Evolutionary conservation across 257 asterid genomes (phyloP).

Genomic region (Jaltomata sinuosa): DNA sequence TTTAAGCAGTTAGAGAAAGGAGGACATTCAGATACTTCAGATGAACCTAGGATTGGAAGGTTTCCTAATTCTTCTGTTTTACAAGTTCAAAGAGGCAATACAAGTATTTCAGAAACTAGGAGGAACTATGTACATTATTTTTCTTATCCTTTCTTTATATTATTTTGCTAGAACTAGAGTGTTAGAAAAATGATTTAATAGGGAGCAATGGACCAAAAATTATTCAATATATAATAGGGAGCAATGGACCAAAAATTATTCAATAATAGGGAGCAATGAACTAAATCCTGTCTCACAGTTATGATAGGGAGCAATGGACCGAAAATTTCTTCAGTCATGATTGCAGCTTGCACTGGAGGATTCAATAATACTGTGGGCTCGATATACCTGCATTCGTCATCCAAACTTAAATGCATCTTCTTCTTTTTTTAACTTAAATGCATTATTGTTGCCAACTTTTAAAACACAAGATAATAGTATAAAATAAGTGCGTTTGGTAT

Average conservation of each 20-base stretch:
- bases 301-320: constrained; percentile 82
- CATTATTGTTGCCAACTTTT: not conserved
- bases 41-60: no score
- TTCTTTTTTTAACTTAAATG: not conserved
- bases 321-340: constrained; percentile 75
- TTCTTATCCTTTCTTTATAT: not conserved
- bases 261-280: no score
- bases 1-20: no score
- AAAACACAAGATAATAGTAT: not conserved
- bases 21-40: no score
- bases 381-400: constrained; percentile 31
- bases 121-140: not conserved
- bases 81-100: not conserved
- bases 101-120: not conserved
- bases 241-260: constrained; percentile 75
- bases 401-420: not conserved
- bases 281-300: constrained; percentile 48
- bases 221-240: constrained; percentile 57
- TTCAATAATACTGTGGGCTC: constrained; percentile 69
- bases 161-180: no score
- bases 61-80: no score
- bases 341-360: constrained; percentile 57
- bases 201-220: constrained; percentile 83
- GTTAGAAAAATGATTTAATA: not conserved
- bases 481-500: not conserved